Percentiles rank a stretch among this genome's conserved stretches.
Evolutionary conservation across 2,329 filamentous ascomycete species (phyloP).

Genomic region (Spiromastix sp.): DNA sequence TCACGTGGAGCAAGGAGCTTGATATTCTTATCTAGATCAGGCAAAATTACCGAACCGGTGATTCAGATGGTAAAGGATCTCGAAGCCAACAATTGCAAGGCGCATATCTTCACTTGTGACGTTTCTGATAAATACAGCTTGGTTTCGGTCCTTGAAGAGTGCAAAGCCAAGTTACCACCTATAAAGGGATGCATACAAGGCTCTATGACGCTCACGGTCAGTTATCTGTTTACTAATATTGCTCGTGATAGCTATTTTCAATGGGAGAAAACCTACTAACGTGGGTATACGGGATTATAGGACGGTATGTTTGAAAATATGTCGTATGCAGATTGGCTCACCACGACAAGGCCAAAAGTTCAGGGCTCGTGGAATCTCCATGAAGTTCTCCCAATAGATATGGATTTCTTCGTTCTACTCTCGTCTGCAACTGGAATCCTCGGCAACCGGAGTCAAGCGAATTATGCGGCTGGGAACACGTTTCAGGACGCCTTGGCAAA

Average conservation of each 20-base stretch:
- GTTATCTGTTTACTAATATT: background rate
- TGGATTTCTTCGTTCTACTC: conserved; percentile 35
- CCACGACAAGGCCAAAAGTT: conserved; percentile 30
- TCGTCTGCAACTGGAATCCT: conserved; percentile 34
- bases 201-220: conserved; percentile 19
- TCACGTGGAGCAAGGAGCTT: conserved; percentile 18
- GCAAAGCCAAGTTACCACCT: conserved; percentile 13
- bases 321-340: conserved; percentile 28
- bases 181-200: conserved; percentile 24
- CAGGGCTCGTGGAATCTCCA: conserved; percentile 29
- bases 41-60: conserved; percentile 10
- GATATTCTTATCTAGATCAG: conserved; percentile 20
- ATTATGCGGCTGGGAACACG: conserved; percentile 32
- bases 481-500: conserved; percentile 29
- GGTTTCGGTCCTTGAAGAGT: conserved; percentile 9
- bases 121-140: conserved; percentile 10
- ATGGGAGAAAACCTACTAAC: too few relatives aligned
- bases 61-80: conserved; percentile 13
- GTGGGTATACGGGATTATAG: too few relatives aligned
- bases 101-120: conserved; percentile 17
- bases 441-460: conserved; percentile 37
- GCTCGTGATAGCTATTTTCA: background rate
- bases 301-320: conserved; percentile 28
- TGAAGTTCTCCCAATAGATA: conserved; percentile 15
- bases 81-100: conserved; percentile 7